Evolutionary conservation across 257 asterid species (phyloP).

Genomic region (Ligustrum vulgare): DNA sequence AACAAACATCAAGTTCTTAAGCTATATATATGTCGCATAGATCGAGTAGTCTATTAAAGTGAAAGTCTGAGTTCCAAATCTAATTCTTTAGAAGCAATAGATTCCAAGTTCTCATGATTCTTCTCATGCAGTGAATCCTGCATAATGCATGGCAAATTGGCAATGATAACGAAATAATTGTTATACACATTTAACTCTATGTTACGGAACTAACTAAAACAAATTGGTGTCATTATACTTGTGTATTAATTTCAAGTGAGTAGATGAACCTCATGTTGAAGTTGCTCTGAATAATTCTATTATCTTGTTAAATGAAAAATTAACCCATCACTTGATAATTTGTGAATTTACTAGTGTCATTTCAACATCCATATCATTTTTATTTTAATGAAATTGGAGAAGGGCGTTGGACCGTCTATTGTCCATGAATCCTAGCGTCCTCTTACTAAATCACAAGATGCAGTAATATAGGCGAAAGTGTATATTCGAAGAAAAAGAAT

Average conservation of each 20-base stretch:
- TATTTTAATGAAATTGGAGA: neutral
- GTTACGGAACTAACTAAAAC: neutral
- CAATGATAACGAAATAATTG: neutral
- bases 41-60: neutral
- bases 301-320: neutral
- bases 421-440: too few relatives aligned
- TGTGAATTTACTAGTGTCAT: neutral
- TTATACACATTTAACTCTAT: neutral
- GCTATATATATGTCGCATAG: neutral
- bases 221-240: too few relatives aligned
- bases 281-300: too few relatives aligned
- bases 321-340: neutral
- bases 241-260: neutral
- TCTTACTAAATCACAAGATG: too few relatives aligned
- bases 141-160: too few relatives aligned
- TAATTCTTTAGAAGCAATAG: neutral
- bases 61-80: slow-evolving; percentile 2
- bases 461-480: neutral
- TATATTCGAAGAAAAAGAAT: too few relatives aligned
- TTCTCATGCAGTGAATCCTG: neutral
- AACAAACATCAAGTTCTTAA: neutral
- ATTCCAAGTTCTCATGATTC: neutral
- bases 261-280: too few relatives aligned
- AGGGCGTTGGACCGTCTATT: neutral
- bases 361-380: neutral